Base-by-base conservation (phyloP, 1,284 basidiomycete genomes). In the Gomphus sp. region DNA sequence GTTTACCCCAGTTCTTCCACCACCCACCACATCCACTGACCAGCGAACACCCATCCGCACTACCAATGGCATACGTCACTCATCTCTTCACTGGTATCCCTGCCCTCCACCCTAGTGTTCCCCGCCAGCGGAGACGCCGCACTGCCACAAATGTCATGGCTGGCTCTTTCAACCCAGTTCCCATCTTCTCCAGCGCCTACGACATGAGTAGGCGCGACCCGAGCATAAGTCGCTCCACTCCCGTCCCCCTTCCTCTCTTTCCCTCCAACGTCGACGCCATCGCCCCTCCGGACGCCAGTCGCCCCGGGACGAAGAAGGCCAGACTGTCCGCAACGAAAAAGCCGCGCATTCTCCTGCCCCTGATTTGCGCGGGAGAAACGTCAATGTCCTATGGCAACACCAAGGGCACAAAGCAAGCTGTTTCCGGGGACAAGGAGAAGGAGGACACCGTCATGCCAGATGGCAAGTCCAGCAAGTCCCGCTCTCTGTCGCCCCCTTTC, bases 141-240 rank as follows among this genome's bases (percentile, higher is more conserved):
- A 58, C 57, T 1, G 57, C 57, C 3, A 58, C 57, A 8, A 58
- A 52, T 16, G 53, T 53, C 37, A 53, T 58, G 50, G 57, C 57
- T 2, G 57, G 57, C 2, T 31, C 11, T 25, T 58, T 58, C 39
- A 50, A 58, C 44, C 57, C 57, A 12, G n/a, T 33, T 2, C 57
- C 57, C 16, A 34, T 33, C 2, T n/a, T 28, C 25, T 10, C 49
- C 22, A 4, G 25, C 18, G 36, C 34, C 4, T n/a, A 7, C 25
- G 39, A 43, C n/a, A n/a, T 12, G 11, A 16, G 5, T 36, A 16
- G 41, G 25, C n/a, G 10, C 14, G 51, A 52, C 12, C 12, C 22
- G 7, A n/a, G 14, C 50, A 43, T 10, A 1, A 51, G 39, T 14
- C 41, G 39, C 18, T 10, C 36, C 8, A 18, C 39, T 5, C 25